Percentiles rank a stretch among this genome's conserved stretches.
Conservation (phyloP, 2,329 filamentous ascomycete genomes). For the Paradendryphiella salina region DNA sequence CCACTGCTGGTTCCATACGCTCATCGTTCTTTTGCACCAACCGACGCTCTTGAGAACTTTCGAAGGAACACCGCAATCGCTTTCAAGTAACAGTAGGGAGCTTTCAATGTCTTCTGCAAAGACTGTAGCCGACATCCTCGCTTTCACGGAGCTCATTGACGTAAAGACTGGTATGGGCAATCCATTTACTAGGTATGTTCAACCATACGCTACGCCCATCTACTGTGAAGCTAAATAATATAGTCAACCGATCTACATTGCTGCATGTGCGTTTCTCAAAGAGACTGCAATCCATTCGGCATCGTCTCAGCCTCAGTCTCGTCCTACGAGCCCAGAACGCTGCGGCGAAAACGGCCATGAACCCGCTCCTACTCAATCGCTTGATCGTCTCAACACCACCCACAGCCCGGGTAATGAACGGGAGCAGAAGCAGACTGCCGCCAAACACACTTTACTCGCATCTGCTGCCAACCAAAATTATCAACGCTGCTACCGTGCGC, state of each 20-base stretch:
- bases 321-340: slow-evolving; percentile 49
- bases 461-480: slow-evolving; percentile 86
- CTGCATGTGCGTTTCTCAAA: slow-evolving; percentile 84
- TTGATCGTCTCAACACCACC: slow-evolving; percentile 10
- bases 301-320: slow-evolving; percentile 65
- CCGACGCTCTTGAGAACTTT: slow-evolving; percentile 81
- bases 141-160: slow-evolving; percentile 83
- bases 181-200: slow-evolving; percentile 67
- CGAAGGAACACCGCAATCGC: slow-evolving; percentile 67
- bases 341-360: slow-evolving; percentile 9
- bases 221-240: slow-evolving; percentile 13
- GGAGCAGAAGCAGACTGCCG: slow-evolving; percentile 51
- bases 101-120: slow-evolving; percentile 86
- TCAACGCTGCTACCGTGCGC: slow-evolving; percentile 79
- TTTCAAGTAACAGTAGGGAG: slow-evolving; percentile 79
- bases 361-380: neutral
- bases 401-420: slow-evolving; percentile 25
- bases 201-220: neutral
- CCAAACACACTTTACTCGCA: slow-evolving; percentile 74
- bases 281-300: slow-evolving; percentile 72
- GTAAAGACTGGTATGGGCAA: slow-evolving; percentile 85
- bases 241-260: slow-evolving; percentile 88
- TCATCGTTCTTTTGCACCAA: slow-evolving; percentile 83
- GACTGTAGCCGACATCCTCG: slow-evolving; percentile 85
- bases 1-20: slow-evolving; percentile 86